phyloP scores from a whole-genome alignment of 2,329 filamentous ascomycete genomes.

The Colletotrichum sp. region DNA sequence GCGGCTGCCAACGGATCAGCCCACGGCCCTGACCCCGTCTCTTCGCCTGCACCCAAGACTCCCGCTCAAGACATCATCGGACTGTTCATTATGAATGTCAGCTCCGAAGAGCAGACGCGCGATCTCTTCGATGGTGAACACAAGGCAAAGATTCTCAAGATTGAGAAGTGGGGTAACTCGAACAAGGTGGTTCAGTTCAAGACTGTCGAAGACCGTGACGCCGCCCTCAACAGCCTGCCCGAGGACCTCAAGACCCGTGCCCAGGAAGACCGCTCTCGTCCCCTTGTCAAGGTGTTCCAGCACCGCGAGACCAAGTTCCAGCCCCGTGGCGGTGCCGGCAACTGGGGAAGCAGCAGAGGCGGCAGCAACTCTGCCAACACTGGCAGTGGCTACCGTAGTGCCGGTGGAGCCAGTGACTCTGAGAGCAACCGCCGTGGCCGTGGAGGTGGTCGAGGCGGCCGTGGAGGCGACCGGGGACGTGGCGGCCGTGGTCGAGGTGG shows the following conservation, averaged over 20 bases:
- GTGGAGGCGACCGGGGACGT: slow-evolving; percentile 63
- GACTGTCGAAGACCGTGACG: slow-evolving; percentile 78
- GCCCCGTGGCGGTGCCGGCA: slow-evolving; percentile 69
- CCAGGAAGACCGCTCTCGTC: slow-evolving; percentile 76
- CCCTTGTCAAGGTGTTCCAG: slow-evolving; percentile 83
- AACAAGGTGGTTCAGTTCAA: slow-evolving; percentile 90
- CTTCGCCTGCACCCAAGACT: slow-evolving; percentile 66
- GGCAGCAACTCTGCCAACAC: slow-evolving; percentile 59
- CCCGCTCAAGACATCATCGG: slow-evolving; percentile 74
- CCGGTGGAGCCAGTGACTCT: slow-evolving; percentile 76
- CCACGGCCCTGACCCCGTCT: slow-evolving; percentile 55
- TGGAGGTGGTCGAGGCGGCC: slow-evolving; percentile 60
- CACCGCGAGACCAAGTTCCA: slow-evolving; percentile 65
- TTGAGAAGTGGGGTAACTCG: slow-evolving; percentile 79
- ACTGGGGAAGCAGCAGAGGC: slow-evolving; percentile 70
- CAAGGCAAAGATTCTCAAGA: slow-evolving; percentile 76
- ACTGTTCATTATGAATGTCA: slow-evolving; percentile 88
- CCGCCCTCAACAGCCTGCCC: slow-evolving; percentile 76
- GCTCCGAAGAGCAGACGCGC: slow-evolving; percentile 81
- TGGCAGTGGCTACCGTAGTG: slow-evolving; percentile 83
- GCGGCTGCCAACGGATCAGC: slow-evolving; percentile 58
- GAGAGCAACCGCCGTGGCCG: slow-evolving; percentile 64
- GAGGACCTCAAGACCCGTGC: slow-evolving; percentile 77
- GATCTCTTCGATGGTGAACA: slow-evolving; percentile 86
- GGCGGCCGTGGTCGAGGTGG: slow-evolving; percentile 62